A percentile compares a stretch with the other conserved stretches of the same genome.
phyloP scores from a whole-genome alignment of 2,329 filamentous ascomycete species.

The Trichoderma sp. region DNA sequence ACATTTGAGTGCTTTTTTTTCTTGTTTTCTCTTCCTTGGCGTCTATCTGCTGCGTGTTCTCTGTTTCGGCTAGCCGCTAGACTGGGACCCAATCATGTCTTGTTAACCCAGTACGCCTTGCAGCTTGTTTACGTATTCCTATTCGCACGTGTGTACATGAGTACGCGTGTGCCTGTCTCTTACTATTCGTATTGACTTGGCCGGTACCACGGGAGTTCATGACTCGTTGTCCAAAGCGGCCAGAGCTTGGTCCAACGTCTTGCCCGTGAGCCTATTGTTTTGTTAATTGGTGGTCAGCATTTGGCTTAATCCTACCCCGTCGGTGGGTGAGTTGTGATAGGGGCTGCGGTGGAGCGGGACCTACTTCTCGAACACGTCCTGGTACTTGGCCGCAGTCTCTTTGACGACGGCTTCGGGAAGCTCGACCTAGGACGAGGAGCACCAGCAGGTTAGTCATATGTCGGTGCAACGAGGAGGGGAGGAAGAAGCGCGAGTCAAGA shows the following conservation, averaged over 20 bases:
- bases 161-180: neutral
- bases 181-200: accelerated
- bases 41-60: neutral
- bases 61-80: neutral
- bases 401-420: slow-evolving; percentile 66
- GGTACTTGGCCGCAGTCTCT: slow-evolving; percentile 72
- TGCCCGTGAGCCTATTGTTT: slow-evolving; percentile 23
- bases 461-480: neutral
- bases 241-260: slow-evolving; percentile 26
- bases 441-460: neutral
- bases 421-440: slow-evolving; percentile 6
- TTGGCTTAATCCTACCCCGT: neutral
- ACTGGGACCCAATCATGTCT: neutral
- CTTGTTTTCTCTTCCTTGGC: neutral
- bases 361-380: slow-evolving; percentile 61
- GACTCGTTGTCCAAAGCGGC: slow-evolving; percentile 23
- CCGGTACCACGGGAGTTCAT: neutral
- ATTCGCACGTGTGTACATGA: neutral
- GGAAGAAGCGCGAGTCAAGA: neutral
- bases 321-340: neutral
- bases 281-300: slow-evolving; percentile 10
- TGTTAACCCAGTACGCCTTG: neutral
- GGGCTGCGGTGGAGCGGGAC: neutral
- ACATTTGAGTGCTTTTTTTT: neutral
- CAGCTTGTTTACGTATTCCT: neutral